These are phyloP conservation scores for Pythium dissimile DNA, from an alignment of 352 stramenopile genomes.

Conservation along the genomic window DNA sequence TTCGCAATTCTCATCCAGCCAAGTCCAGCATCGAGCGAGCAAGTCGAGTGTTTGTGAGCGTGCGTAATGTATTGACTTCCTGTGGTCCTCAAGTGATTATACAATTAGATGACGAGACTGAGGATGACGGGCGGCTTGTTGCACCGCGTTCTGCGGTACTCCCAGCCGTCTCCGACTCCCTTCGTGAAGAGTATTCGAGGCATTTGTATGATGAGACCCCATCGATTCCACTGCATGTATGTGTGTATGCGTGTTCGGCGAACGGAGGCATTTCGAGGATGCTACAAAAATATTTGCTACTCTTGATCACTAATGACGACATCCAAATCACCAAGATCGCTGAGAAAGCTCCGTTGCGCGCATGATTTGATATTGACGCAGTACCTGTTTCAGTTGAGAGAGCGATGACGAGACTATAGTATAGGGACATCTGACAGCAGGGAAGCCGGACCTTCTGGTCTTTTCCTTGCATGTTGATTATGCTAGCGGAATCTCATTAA, in stretches of 20 bases:
- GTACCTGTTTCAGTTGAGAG: too few relatives aligned
- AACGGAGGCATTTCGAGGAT: slow-evolving; percentile 64
- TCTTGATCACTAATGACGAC: slow-evolving; percentile 89
- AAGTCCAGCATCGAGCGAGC: too few relatives aligned
- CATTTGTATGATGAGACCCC: slow-evolving; percentile 92
- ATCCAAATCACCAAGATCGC: slow-evolving; percentile 90
- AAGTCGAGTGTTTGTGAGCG: too few relatives aligned
- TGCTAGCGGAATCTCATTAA: slow-evolving; percentile 89
- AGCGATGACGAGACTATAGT: slow-evolving; percentile 83
- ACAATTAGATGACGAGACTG: slow-evolving; percentile 91
- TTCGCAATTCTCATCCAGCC: slow-evolving; percentile 7
- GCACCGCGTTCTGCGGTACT: slow-evolving; percentile 80
- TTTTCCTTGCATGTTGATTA: slow-evolving; percentile 63
- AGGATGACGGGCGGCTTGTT: slow-evolving; percentile 63
- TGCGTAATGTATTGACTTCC: neutral
- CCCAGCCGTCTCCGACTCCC: slow-evolving; percentile 42
- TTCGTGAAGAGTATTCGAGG: slow-evolving; percentile 87
- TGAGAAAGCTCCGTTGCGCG: slow-evolving; percentile 57
- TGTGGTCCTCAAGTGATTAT: slow-evolving; percentile 79
- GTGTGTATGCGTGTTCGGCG: slow-evolving; percentile 19
- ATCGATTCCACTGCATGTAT: slow-evolving; percentile 18
- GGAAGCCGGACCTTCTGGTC: slow-evolving; percentile 20
- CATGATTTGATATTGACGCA: too few relatives aligned
- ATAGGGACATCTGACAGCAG: slow-evolving; percentile 84
- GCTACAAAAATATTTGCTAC: slow-evolving; percentile 89